Evolutionary conservation across 306 rosid genomes (phyloP).

Genomic region (Quercus mongolica): DNA sequence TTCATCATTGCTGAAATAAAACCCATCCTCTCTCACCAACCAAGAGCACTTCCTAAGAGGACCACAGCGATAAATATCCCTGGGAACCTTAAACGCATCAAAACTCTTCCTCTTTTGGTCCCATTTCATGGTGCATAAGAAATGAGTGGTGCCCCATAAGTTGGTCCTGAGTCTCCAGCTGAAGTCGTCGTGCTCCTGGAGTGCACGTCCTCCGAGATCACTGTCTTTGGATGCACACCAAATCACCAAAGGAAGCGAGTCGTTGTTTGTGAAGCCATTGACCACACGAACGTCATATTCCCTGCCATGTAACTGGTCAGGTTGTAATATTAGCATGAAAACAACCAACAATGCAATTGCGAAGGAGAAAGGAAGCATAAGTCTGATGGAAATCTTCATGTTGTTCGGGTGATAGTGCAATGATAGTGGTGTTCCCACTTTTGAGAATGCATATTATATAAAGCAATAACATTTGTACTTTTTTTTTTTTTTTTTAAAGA

Average conservation of each 20-base stretch:
- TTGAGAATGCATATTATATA: too few species aligned
- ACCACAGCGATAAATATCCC: constrained; percentile 60
- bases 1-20: constrained; percentile 76
- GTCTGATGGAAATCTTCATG: constrained; percentile 17
- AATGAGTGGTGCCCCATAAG: constrained; percentile 47
- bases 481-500: too few species aligned
- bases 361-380: constrained; percentile 15
- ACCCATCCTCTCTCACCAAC: constrained; percentile 71
- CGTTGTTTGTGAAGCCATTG: constrained; percentile 72
- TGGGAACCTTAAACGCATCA: constrained; percentile 67
- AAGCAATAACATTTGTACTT: too few species aligned
- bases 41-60: constrained; percentile 52
- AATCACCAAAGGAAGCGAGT: constrained; percentile 70
- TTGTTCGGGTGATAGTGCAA: not conserved
- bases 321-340: constrained; percentile 15
- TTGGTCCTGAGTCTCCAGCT: constrained; percentile 57
- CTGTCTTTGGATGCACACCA: constrained; percentile 68
- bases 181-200: constrained; percentile 81
- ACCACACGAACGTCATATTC: constrained; percentile 60
- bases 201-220: constrained; percentile 78
- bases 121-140: constrained; percentile 82
- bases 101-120: constrained; percentile 56
- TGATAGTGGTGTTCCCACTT: too few species aligned
- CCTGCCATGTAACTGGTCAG: constrained; percentile 27
- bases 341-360: constrained; percentile 31